Base-by-base conservation (phyloP, 257 asterid species). In the Ajuga chamaepitys region DNA sequence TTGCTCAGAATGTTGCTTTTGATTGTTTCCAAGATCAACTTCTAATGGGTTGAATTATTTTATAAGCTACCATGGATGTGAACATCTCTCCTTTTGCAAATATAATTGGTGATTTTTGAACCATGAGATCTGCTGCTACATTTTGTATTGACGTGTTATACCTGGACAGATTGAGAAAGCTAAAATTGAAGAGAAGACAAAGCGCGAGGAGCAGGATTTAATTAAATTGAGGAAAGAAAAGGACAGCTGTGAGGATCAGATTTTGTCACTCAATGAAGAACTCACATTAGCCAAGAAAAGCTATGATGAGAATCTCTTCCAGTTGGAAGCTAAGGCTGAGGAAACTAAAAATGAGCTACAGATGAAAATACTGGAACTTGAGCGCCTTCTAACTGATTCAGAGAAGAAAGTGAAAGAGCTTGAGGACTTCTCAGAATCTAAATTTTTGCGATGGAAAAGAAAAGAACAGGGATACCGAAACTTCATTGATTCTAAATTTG, bases 371-470 rank as follows among this genome's bases (percentile, higher is more conserved):
- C 60, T 14, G 58, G 96, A 86, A 69, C 91, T 88, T 58, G 95
- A 85, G 75, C 26, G 66, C 56, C 79, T 81, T 68, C 81, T 90
- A 78, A 73, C 74, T 46, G 87, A 83, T 52, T 88, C 97, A 74
- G 75, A 75, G 63, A 85, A 82, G 71, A 88, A 80, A 77, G 86
- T 81, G 22, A 82, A 83, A 71, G 93, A 94, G 81, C 95, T 94
- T 34, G 95, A 88, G 81, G 85, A 83, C 56, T 86, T 82, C 34
- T 72, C 96, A 42, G 95, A 88, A 75, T 86, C 97, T 41, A 90
- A 94, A 70, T 74, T 64, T 70, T 57, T 83, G 78, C 77, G 40
- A 72, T 88, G 91, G 96, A 88, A 85, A 82, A 85, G 76, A 72
- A 90, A 85, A 75, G 99, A 94, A 77, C 83, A 78, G 46, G 77